Evolutionary conservation across 1,139 yeast species (phyloP), one percentile per base, ranked within the genome.

Genomic region (Blastobotrys malaysiensis): DNA sequence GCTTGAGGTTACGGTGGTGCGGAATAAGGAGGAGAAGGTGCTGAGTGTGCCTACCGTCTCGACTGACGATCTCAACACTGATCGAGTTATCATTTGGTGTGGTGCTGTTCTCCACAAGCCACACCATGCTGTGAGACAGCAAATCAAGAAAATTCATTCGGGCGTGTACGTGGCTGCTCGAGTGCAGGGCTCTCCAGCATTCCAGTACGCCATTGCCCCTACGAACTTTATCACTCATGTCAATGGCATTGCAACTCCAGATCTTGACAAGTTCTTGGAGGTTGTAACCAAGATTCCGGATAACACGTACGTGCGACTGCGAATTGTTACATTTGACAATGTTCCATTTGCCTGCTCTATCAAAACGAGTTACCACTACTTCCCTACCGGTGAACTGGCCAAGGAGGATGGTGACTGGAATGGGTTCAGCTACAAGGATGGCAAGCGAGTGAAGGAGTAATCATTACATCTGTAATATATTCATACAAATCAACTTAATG

Each of bases 161-260:
- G 84, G 82, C 55, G 93, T 90, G 13, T 90, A 88, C 65, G 83
- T 89, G 51, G 84, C 89, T 1, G 77, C 82, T 31, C 79, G 87
- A 65, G 78, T 83, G 48, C 78, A 81, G 39, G 96, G 96, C 13
- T 88, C 96, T 0, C 97, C 97, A 9, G 93, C 95, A 16, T 79
- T 82, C 57, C 93, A 87, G 64, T 88, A 87, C 67, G 88, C 88
- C n/a, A 79, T 90, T 55, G 81, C 84, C 9, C 79, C 89, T 2
- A 85, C 93, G 2, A 84, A 87, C 66, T 90, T 89, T 72, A 86
- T 90, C 55, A 90, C 97, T 0, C 96, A 89, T 68, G 89, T 90
- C 50, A 88, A 89, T 67, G 96, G 88, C 54, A 69, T 74, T 20
- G 83, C 84, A 52, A 88, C 96, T 0, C 83, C 82, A 9, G 85